These are phyloP conservation scores for Withania somnifera DNA, from an alignment of 305 asterid species.

Conservation along the genomic window DNA sequence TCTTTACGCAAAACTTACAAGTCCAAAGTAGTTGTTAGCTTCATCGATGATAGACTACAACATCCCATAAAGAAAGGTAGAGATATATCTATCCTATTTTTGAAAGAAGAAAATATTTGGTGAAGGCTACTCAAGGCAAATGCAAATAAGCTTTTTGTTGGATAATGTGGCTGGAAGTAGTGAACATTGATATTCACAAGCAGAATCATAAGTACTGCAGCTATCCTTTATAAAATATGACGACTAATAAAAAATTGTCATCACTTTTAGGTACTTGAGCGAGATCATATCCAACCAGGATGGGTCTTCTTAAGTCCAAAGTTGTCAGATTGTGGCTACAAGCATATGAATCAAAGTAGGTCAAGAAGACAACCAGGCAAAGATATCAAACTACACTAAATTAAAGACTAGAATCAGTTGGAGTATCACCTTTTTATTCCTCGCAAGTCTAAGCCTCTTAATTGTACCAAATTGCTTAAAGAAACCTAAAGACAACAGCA, in stretches of 20 bases:
- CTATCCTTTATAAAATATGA: not conserved
- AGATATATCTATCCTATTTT: not conserved
- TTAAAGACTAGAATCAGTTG: not conserved
- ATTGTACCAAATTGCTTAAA: conserved; percentile 83
- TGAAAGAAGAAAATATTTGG: not conserved
- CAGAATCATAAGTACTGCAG: not conserved
- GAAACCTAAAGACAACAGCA: conserved; percentile 48
- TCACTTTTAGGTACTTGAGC: not conserved
- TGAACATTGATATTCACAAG: not conserved
- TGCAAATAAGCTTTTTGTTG: not conserved
- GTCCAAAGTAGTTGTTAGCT: not conserved
- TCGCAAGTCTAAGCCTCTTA: conserved; percentile 72
- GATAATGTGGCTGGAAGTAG: not conserved
- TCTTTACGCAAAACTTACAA: not conserved
- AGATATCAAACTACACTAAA: not conserved
- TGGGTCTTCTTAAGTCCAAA: not conserved
- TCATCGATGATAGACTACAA: not conserved
- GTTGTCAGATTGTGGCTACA: not conserved
- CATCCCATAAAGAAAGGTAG: not conserved
- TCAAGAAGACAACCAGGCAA: not conserved
- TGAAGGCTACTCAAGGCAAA: not conserved
- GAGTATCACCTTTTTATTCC: conserved; percentile 62
- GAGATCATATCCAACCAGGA: not conserved
- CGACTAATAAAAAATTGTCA: not conserved
- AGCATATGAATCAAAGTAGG: not conserved